These are phyloP conservation scores for Zizania latifolia DNA, from an alignment of 176 grass and related monocot genomes.

Conservation along the genomic window DNA sequence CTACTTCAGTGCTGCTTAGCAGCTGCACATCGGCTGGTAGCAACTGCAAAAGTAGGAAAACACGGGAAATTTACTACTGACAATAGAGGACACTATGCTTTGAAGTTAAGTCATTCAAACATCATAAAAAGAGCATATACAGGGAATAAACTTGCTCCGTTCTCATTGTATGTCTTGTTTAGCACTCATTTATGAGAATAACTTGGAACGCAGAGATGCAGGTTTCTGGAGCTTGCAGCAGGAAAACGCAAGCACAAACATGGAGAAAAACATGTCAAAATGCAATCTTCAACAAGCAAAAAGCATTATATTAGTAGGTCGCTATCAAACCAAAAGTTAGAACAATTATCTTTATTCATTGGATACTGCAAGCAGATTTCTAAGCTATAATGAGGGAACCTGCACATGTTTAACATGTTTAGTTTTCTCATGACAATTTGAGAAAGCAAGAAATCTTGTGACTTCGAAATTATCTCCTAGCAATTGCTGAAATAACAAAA, in stretches of 20 bases:
- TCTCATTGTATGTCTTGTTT: conserved; percentile 18
- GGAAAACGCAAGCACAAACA: conserved; percentile 6
- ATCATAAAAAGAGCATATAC: neutral
- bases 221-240: conserved; percentile 19
- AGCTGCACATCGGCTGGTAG: neutral
- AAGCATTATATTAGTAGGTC: conserved; percentile 35
- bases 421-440: conserved; percentile 11
- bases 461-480: no score
- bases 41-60: conserved; percentile 10
- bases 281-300: conserved; percentile 22
- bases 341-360: conserved; percentile 39
- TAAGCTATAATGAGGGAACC: conserved; percentile 15
- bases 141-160: conserved; percentile 15
- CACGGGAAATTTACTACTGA: neutral
- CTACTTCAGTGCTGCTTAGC: neutral
- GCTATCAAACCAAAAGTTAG: conserved; percentile 42
- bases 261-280: conserved; percentile 40
- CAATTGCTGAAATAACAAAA: no score
- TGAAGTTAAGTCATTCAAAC: conserved; percentile 1
- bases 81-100: neutral
- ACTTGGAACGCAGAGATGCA: conserved; percentile 43
- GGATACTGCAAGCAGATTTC: conserved; percentile 27
- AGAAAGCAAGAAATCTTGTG: conserved; percentile 40
- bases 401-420: conserved; percentile 48
- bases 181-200: conserved; percentile 25